Evolutionary conservation across 73 alveolate species (phyloP).

Genomic region (Paramecium sexaurelia): DNA sequence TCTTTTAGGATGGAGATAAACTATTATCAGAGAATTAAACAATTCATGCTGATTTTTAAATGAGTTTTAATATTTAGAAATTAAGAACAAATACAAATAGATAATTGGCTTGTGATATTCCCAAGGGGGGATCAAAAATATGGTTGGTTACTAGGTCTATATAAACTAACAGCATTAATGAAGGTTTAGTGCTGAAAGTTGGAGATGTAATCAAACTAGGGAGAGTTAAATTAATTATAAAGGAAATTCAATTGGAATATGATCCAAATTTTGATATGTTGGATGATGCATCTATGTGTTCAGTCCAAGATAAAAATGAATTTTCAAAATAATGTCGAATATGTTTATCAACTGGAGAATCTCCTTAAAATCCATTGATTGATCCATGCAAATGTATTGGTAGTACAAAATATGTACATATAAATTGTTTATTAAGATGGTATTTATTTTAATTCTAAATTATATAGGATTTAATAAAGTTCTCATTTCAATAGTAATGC

Average conservation of each 20-base stretch:
- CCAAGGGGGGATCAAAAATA: conserved; percentile 35
- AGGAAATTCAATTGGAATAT: conserved; percentile 61
- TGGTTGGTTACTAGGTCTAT: conserved; percentile 56
- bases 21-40: conserved; percentile 28
- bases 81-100: conserved; percentile 24
- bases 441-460: not conserved
- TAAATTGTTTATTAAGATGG: conserved; percentile 51
- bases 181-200: conserved; percentile 68
- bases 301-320: not conserved
- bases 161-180: conserved; percentile 52
- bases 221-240: conserved; percentile 72
- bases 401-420: conserved; percentile 68
- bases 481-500: conserved; percentile 31
- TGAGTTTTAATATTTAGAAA: not conserved
- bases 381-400: conserved; percentile 73
- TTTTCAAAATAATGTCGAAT: conserved; percentile 47
- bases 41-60: not conserved
- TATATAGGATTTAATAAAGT: not conserved
- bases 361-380: conserved; percentile 57
- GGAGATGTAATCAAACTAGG: conserved; percentile 76
- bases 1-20: conserved; percentile 35
- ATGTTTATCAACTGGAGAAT: conserved; percentile 50
- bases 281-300: not conserved
- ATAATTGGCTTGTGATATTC: not conserved
- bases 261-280: not conserved